Conservation (phyloP, 768 basidiomycete genomes). For the Bullera alba region DNA sequence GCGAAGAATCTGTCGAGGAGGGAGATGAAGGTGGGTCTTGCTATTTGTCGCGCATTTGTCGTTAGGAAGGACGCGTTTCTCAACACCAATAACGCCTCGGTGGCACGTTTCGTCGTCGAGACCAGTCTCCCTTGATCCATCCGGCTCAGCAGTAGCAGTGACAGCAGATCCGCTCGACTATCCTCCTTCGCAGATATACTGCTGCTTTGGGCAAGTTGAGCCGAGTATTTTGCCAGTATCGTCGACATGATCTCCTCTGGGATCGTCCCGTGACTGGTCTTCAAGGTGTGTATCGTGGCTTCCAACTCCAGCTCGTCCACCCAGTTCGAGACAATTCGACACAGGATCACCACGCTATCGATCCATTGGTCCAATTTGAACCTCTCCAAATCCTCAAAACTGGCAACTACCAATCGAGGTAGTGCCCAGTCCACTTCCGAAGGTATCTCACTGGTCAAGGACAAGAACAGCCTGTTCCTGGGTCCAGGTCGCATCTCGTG, state of each 20-base stretch:
- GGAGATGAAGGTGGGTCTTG: conserved; percentile 10
- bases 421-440: conserved; percentile 84
- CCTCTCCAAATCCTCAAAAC: conserved; percentile 59
- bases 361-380: conserved; percentile 67
- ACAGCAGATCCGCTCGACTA: no score
- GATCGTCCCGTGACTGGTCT: no score
- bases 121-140: no score
- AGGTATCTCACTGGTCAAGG: conserved; percentile 73
- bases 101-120: conserved; percentile 71
- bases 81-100: conserved; percentile 75
- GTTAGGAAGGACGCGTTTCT: conserved; percentile 59
- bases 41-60: conserved; percentile 24
- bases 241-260: no score
- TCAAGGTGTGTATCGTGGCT: no score
- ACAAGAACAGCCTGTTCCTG: conserved; percentile 83
- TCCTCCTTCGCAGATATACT: no score
- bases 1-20: conserved; percentile 27
- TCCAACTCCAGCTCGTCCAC: conserved; percentile 49
- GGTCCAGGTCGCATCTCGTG: conserved; percentile 71
- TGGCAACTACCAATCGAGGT: conserved; percentile 73
- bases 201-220: no score
- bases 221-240: no score
- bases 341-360: conserved; percentile 79
- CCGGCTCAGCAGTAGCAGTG: no score
- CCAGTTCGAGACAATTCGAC: conserved; percentile 84